Evolutionary conservation across 371 early-diverging fungal genomes (phyloP).

Genomic region (Fennellomyces sp.): DNA sequence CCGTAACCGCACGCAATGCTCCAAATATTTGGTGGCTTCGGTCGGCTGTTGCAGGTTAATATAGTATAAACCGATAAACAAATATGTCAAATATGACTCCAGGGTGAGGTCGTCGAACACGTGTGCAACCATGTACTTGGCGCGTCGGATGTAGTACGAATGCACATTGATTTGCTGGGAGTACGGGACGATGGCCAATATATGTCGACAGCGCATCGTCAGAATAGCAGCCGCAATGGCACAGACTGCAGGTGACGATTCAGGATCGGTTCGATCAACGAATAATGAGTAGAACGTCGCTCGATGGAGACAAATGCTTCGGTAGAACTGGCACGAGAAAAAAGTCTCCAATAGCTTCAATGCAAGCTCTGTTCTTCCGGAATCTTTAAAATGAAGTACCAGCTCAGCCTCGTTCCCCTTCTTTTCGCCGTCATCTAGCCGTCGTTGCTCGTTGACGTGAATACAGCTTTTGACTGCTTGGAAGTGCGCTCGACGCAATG

Average conservation of each 20-base stretch:
- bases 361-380: slow-evolving; percentile 3
- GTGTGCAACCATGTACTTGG: slow-evolving; percentile 17
- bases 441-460: slow-evolving; percentile 5
- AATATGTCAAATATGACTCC: slow-evolving; percentile 30
- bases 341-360: slow-evolving; percentile 29
- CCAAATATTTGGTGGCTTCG: slow-evolving; percentile 35
- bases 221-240: slow-evolving; percentile 34
- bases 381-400: background rate
- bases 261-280: slow-evolving; percentile 24
- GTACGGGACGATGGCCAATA: slow-evolving; percentile 24
- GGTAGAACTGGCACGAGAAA: slow-evolving; percentile 37
- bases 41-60: slow-evolving; percentile 33
- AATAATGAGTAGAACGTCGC: slow-evolving; percentile 34
- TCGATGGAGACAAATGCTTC: slow-evolving; percentile 31
- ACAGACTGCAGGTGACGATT: slow-evolving; percentile 34
- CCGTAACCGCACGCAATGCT: slow-evolving; percentile 34
- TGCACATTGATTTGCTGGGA: slow-evolving; percentile 21
- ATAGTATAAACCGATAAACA: slow-evolving; percentile 31
- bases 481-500: slow-evolving; percentile 16
- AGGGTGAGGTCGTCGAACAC: slow-evolving; percentile 35
- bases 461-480: slow-evolving; percentile 20
- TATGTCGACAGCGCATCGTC: slow-evolving; percentile 36
- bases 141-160: slow-evolving; percentile 24
- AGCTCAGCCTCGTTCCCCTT: background rate
- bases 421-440: background rate